Evolutionary conservation across 2,329 filamentous ascomycete species (phyloP), one percentile per base, ranked within the genome.

Genomic region (Cryphonectria nitschkei): DNA sequence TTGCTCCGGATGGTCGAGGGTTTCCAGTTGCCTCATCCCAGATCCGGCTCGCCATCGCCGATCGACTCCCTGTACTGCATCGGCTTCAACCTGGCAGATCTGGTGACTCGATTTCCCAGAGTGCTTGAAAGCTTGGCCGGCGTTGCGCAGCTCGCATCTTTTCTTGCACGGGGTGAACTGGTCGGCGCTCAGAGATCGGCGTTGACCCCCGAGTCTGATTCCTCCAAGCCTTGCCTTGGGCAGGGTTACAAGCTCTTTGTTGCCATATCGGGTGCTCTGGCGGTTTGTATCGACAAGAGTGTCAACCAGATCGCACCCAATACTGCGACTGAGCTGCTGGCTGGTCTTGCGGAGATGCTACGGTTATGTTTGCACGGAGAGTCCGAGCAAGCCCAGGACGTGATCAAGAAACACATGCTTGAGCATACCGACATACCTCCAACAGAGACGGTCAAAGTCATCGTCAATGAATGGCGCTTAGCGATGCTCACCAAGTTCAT

Each of bases 401-500:
- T 78, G 43, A 72, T 83, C 22, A 71, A 77, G 43, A 74, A 78
- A 13, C 80, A 82, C 71, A 77, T 73, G 61, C 75, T 76, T 52
- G 75, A 70, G 8, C 75, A 81, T 68, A 84, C 85, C 0, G 72
- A 81, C 11, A 78, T 87, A 34, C 76, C 81, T 9, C 72, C 74
- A 3, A 79, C 77, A 2, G 80, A 81, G 70, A 82, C 82, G 0
- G 76, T 82, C 1, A 85, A 87, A 11, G 82, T 90, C 0, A 83
- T 92, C 22, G 81, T 85, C 1, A 83, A 85, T 67, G 86, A 89
- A 69, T 97, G 93, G 91, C 90, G 89, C 66, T 90, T 97, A 75
- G 84, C 84, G 60, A 83, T 91, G 1, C 83, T 93, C 67, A 89
- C 89, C 75, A 91, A 89, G 74, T 89, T 95, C 74, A 90, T 98